Base-by-base conservation (phyloP, 1,284 basidiomycete genomes). In the Naganishia albida region DNA sequence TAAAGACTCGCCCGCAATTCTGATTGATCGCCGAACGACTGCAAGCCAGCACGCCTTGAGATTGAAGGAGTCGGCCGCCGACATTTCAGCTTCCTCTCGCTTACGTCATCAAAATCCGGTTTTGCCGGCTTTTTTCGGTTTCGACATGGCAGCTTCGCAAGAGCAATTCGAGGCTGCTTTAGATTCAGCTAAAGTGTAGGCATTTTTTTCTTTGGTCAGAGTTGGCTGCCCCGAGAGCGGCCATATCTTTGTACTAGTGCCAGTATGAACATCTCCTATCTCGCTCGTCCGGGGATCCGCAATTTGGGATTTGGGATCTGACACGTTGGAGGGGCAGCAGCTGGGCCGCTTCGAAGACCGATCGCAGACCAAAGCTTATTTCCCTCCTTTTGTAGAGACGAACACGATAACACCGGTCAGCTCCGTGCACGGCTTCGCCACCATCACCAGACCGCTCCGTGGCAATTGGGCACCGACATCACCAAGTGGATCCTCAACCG, bases 381-480 rank as follows among this genome's bases (percentile, higher is more conserved):
- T 23, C 13, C 12, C 20, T 23, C 16, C 10, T 38, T 59, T 30
- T 39, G 4, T 28, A 60, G 57, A 7, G 39, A 50, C 57, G 57
- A 38, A 13, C 46, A 48, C 34, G 57, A 50, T 20, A 30, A 50
- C 7, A 53, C 30, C 8, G 46, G 48, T 8, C 30, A 60, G 28
- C 46, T 60, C n/a, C 57, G 57, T 18, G 39, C 6, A 2, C 46
- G 46, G 10, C 57, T 60, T 43, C 64, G 63, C 26, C 49, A 44
- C 2, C 51, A 52, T 18, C 54, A 60, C 26, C 16, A 43, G 7
- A 38, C 39, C 46, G 18, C 28, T 30, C 48, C 57, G 12, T 46
- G 51, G 39, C 38, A 7, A 18, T 1, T 4, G 52, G 67, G 66
- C 34, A 66, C 65, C 64, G 66, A 69, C 51, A 65, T 69, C 23